These are phyloP conservation scores for Didymella keratinophila DNA, from an alignment of 2,329 filamentous ascomycete species.

Conservation along the genomic window DNA sequence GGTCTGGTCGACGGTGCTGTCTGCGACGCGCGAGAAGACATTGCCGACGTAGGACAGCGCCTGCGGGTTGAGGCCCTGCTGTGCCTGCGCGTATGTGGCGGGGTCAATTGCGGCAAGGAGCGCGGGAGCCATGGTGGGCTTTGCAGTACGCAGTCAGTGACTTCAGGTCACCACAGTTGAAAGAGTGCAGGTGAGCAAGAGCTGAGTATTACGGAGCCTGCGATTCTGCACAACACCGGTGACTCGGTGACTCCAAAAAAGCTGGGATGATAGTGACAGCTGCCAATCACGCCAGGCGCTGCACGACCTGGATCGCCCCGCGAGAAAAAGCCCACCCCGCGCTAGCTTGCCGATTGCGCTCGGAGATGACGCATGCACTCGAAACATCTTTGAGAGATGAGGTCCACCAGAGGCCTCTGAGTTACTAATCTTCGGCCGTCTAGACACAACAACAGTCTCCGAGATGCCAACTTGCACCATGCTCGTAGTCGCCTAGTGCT, in stretches of 20 bases:
- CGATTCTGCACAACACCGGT: constrained; percentile 1
- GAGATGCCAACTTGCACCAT: background rate
- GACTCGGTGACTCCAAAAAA: constrained; percentile 23
- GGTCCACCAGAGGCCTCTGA: background rate
- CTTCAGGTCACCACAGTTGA: constrained; percentile 1
- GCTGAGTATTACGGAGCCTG: background rate
- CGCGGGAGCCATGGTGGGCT: constrained; percentile 52
- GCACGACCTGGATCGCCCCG: constrained; percentile 8
- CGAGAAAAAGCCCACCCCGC: constrained; percentile 17
- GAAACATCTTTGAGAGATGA: background rate
- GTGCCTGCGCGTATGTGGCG: constrained; percentile 51
- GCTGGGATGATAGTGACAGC: constrained; percentile 12
- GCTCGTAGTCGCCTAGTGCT: background rate
- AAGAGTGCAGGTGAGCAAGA: background rate
- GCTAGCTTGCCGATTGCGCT: constrained; percentile 11
- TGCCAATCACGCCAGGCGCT: constrained; percentile 20
- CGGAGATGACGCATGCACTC: constrained; percentile 20
- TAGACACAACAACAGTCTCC: background rate
- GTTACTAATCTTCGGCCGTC: constrained; percentile 5
- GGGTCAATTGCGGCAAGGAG: constrained; percentile 61
- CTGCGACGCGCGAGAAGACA: constrained; percentile 62
- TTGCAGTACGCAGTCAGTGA: background rate
- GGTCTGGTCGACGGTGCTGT: constrained; percentile 57
- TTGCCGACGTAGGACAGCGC: constrained; percentile 65
- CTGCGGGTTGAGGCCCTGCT: constrained; percentile 60